Evolutionary conservation across 495 filamentous ascomycete genomes (phyloP).

Genomic region (Clavariopsis aquatica): DNA sequence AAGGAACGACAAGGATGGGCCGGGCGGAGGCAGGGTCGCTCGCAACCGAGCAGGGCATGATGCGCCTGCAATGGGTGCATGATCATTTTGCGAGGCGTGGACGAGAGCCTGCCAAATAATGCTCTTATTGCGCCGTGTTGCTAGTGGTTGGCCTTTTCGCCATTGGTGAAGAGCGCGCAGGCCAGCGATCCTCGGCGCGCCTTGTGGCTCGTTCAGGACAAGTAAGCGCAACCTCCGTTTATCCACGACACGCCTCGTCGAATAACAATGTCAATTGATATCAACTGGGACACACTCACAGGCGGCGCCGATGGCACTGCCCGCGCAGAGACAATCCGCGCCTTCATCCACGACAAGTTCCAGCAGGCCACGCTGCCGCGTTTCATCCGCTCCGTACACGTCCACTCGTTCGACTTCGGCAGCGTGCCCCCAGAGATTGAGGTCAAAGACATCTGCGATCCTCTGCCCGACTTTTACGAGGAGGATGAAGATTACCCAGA

Average conservation of each 20-base stretch:
- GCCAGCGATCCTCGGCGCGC: slow-evolving; percentile 16
- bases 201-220: slow-evolving; percentile 15
- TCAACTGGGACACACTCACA: slow-evolving; percentile 94
- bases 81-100: slow-evolving; percentile 11
- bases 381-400: slow-evolving; percentile 94
- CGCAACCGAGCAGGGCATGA: slow-evolving; percentile 1
- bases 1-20: background rate
- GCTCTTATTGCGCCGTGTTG: slow-evolving; percentile 18
- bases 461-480: slow-evolving; percentile 94
- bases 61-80: slow-evolving; percentile 1
- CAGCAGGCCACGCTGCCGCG: slow-evolving; percentile 86
- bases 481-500: slow-evolving; percentile 58
- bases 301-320: slow-evolving; percentile 79
- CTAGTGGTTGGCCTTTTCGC: background rate
- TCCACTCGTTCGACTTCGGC: slow-evolving; percentile 93
- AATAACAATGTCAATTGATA: slow-evolving; percentile 84
- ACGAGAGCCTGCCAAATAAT: slow-evolving; percentile 7
- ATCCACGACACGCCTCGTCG: slow-evolving; percentile 19
- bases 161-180: background rate
- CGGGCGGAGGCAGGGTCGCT: background rate
- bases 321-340: slow-evolving; percentile 80
- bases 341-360: slow-evolving; percentile 94
- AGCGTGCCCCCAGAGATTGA: slow-evolving; percentile 78
- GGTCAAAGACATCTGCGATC: slow-evolving; percentile 95
- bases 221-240: slow-evolving; percentile 20